phyloP scores from a whole-genome alignment of 1,284 basidiomycete species.

The Athelia psychrophila region DNA sequence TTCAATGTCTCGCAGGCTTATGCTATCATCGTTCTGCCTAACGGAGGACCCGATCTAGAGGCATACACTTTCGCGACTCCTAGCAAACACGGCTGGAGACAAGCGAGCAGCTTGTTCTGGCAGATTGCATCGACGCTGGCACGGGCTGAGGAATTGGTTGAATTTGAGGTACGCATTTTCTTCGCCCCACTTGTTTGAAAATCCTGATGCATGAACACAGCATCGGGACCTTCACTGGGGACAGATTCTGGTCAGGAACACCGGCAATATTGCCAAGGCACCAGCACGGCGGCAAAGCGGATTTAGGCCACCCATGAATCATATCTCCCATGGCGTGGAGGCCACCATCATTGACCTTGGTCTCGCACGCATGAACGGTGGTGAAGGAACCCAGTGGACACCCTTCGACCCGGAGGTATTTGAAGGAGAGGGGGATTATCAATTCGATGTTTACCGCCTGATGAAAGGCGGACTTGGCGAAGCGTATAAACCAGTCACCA shows the following conservation, averaged over 20 bases:
- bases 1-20: conserved; percentile 79
- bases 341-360: conserved; percentile 95
- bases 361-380: conserved; percentile 75
- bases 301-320: conserved; percentile 53
- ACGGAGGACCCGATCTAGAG: conserved; percentile 91
- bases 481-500: conserved; percentile 75
- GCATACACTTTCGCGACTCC: conserved; percentile 63
- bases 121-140: conserved; percentile 80
- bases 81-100: conserved; percentile 68
- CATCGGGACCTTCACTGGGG: conserved; percentile 98
- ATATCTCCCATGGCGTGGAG: conserved; percentile 55
- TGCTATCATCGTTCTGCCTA: conserved; percentile 83
- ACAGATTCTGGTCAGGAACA: conserved; percentile 84
- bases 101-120: conserved; percentile 89
- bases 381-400: conserved; percentile 62
- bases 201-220: conserved; percentile 35
- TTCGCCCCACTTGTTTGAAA: neutral
- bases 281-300: conserved; percentile 16
- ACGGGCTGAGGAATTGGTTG: conserved; percentile 72
- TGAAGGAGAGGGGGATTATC: conserved; percentile 86
- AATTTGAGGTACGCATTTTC: conserved; percentile 74
- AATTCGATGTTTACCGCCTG: conserved; percentile 93
- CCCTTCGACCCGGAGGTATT: conserved; percentile 81
- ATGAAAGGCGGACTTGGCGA: conserved; percentile 66
- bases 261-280: conserved; percentile 19